Base-by-base conservation (phyloP, 179 eudicot genomes). In the Spergularia azorica region DNA sequence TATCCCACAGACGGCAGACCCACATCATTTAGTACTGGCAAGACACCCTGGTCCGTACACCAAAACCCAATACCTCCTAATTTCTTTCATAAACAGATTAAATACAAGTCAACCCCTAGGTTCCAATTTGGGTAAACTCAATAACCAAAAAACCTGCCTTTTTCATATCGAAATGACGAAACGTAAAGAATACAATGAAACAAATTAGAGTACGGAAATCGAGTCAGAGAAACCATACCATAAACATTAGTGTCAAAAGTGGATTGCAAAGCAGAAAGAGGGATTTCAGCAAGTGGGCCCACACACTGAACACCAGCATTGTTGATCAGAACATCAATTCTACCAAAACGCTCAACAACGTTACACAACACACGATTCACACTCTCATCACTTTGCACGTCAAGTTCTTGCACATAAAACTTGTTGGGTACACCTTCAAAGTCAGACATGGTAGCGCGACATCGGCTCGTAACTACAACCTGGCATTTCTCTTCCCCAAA, bases 211-310 rank as follows among this genome's bases (percentile, higher is more conserved):
- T 5, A 67, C 56, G 41, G 10, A 59, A 9, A 65, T 13, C 15
- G 26, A 10, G 26, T 32, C 39, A 17, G 2, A 1, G n/a, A 10
- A 11, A 39, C 17, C 3, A 21, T 82, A 94, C 98, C 98, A 59
- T 52, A 92, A 70, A 91, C 89, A 82, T 94, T 94, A 26, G 98
- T 94, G 56, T 94, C 83, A 73, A 92, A 91, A 51, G 97, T 85
- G 2, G 76, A 83, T 56, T 91, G 76, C 13, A 94, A 68, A 2
- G 86, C 67, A 59, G 90, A 81, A 0, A 94, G 21, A 48, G 97
- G 97, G 57, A 92, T 72, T 75, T 94, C 98, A 67, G 97, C 98
- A 38, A 92, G 86, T 12, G 98, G 98, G 0, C 96, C 98, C 17
- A 94, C 82, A 74, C 93, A 90, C 55, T 84, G 98, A 38, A 91